A percentile compares a stretch with the other conserved stretches of the same genome.
Conservation (phyloP, 139 green algal genomes). For the Chlorokybus atmophyticus region DNA sequence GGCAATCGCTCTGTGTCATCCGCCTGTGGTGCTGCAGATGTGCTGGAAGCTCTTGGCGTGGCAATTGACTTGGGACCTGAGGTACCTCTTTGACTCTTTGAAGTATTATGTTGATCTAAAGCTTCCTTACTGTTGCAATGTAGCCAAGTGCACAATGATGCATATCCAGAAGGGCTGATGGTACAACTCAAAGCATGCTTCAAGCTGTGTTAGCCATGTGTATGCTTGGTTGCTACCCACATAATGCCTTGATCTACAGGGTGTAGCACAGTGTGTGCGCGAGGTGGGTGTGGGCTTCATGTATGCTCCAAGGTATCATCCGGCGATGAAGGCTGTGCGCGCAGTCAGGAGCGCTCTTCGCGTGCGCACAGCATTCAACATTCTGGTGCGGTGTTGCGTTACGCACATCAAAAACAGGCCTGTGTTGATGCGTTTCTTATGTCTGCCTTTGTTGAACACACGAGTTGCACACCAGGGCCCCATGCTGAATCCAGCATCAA, state of each 20-base stretch:
- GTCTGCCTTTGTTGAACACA: neutral
- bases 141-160: too few species aligned
- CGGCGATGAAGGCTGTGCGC: conserved; percentile 56
- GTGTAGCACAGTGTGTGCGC: conserved; percentile 60
- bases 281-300: conserved; percentile 89
- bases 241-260: conserved; percentile 15
- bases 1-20: conserved; percentile 83
- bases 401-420: neutral
- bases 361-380: conserved; percentile 79
- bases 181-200: too few species aligned
- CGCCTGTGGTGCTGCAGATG: conserved; percentile 88
- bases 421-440: neutral
- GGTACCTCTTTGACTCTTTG: too few species aligned
- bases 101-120: too few species aligned
- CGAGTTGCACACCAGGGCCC: conserved; percentile 40
- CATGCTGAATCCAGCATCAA: conserved; percentile 86
- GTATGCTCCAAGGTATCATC: conserved; percentile 80
- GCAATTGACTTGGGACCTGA: conserved; percentile 79
- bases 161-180: too few species aligned
- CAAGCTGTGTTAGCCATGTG: too few species aligned
- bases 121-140: too few species aligned
- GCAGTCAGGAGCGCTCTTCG: conserved; percentile 61
- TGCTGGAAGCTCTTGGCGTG: conserved; percentile 74
- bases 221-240: too few species aligned
- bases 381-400: conserved; percentile 40